phyloP scores from a whole-genome alignment of 192 early-diverging fungal species.

The Coemansia sp. region DNA sequence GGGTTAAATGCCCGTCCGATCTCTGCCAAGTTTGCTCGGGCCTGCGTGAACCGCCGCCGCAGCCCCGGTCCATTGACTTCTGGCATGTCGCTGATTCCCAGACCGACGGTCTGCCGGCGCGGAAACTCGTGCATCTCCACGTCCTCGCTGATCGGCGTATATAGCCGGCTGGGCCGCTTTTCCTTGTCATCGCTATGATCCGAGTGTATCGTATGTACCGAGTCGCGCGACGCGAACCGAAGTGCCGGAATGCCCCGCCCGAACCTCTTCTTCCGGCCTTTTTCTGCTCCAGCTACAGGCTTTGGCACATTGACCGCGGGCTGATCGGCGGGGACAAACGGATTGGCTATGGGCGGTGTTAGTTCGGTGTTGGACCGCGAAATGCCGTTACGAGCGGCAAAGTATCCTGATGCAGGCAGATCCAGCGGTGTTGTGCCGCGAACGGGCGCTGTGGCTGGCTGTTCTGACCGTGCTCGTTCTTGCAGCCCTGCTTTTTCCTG shows the following conservation, averaged over 20 bases:
- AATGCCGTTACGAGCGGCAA: constrained; percentile 33
- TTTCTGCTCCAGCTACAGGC: background rate
- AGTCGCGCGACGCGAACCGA: constrained; percentile 42
- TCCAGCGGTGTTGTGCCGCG: constrained; percentile 11
- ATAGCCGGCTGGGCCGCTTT: constrained; percentile 9
- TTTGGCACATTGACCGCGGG: background rate
- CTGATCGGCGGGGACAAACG: constrained; percentile 10
- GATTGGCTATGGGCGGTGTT: constrained; percentile 1
- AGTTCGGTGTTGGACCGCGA: constrained; percentile 10
- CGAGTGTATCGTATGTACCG: constrained; percentile 40
- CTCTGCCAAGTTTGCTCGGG: constrained; percentile 20
- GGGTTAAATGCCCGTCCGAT: constrained; percentile 33
- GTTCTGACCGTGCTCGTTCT: constrained; percentile 6
- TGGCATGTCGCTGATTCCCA: background rate
- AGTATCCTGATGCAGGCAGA: constrained; percentile 44
- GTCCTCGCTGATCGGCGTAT: constrained; percentile 17
- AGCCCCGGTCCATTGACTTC: constrained; percentile 19
- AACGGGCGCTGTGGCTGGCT: constrained; percentile 36
- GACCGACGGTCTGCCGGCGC: background rate
- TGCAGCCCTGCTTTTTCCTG: constrained; percentile 15
- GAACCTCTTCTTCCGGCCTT: constrained; percentile 4
- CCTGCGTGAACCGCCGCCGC: constrained; percentile 38
- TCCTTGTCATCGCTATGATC: constrained; percentile 2
- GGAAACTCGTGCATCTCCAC: background rate
- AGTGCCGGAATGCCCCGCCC: constrained; percentile 12